Conservation (phyloP, 345 rosid species). For the Eucalyptus marginata region DNA sequence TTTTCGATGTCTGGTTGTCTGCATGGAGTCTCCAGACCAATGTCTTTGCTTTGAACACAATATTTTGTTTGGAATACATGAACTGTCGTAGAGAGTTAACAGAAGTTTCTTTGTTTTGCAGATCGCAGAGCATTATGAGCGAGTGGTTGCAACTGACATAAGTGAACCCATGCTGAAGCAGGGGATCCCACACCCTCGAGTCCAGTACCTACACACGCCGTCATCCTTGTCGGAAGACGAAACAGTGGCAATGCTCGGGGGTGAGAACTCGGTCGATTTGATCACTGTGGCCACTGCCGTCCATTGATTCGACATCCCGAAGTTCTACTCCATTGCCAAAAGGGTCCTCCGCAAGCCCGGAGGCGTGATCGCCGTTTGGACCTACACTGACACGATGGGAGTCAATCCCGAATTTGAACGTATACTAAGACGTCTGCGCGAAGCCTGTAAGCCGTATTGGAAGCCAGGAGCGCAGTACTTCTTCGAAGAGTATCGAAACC, state of each 20-base stretch:
- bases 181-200: slow-evolving; percentile 24
- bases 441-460: slow-evolving; percentile 33
- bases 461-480: slow-evolving; percentile 9
- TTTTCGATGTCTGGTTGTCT: neutral
- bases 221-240: slow-evolving; percentile 36
- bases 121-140: slow-evolving; percentile 56
- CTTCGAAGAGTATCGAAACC: slow-evolving; percentile 25
- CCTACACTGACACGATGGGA: slow-evolving; percentile 18
- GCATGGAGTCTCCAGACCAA: neutral
- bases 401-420: slow-evolving; percentile 40
- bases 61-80: neutral
- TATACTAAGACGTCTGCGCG: slow-evolving; percentile 17
- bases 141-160: slow-evolving; percentile 45
- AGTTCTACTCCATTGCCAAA: slow-evolving; percentile 32
- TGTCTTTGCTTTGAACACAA: neutral
- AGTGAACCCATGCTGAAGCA: slow-evolving; percentile 44
- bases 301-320: slow-evolving; percentile 65
- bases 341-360: slow-evolving; percentile 54
- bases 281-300: slow-evolving; percentile 46
- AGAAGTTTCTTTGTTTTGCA: neutral
- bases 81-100: neutral
- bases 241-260: slow-evolving; percentile 23
- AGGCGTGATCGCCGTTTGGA: slow-evolving; percentile 54
- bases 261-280: slow-evolving; percentile 44
- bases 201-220: slow-evolving; percentile 39